Evolutionary conservation across 345 rosid genomes (phyloP), one percentile per base, ranked within the genome.

Genomic region (Euphorbia pulcherrima): DNA sequence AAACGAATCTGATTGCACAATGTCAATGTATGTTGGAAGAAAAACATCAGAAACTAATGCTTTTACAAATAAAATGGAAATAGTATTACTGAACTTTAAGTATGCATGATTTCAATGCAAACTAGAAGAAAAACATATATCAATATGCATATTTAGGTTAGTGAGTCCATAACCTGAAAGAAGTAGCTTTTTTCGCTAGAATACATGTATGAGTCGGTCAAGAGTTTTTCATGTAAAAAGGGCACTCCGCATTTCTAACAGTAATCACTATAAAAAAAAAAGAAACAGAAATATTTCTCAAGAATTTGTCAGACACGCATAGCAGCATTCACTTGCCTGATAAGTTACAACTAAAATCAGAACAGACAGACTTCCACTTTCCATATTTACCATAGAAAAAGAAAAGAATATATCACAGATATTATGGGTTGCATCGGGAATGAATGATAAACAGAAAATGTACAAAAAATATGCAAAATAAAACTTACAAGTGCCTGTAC

Each of bases 381-480:
- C 14, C 53, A 26, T 12, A 17, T 46, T 63, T 13, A 46, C 2
- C 14, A 16, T 16, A 14, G 24, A 6, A 63, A 44, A 14, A 20
- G 5, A 40, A 14, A 3, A n/a, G 30, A 58, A 58, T n/a, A 58
- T 29, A 53, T 52, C n/a, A 17, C 37, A 27, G 33, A 28, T 30
- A 59, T 37, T 18, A 29, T 57, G 21, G 20, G 21, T 35, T 8
- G 20, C 35, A 59, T 12, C 41, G 18, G 13, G 21, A n/a, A 16
- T 24, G 66, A 13, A 9, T 17, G 62, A 60, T 8, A 23, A 23
- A 21, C 9, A 11, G 24, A 12, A 8, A 37, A 17, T n/a, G 24
- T 14, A 8, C 4, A 20, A 41, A n/a, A 60, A 37, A 35, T 37
- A 63, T 44, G 67, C 67, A 63, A 44, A 26, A 63, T 24, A 46